Evolutionary conservation across 164 flowering plant genomes (phyloP), one percentile per base, ranked within the genome.

Genomic region (Macadamia tetraphylla): DNA sequence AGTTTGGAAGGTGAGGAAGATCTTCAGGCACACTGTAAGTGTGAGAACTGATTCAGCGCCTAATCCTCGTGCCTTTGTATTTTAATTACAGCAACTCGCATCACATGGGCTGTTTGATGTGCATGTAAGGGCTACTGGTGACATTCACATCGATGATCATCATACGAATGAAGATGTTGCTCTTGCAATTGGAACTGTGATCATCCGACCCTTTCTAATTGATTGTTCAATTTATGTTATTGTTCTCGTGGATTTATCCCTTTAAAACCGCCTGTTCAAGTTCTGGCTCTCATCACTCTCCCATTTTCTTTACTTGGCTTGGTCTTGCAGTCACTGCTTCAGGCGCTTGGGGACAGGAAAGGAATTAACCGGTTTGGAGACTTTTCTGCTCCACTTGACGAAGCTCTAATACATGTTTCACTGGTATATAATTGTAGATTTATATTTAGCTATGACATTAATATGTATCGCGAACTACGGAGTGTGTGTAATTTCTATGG

Each of bases 161-260:
- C 99, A 95, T 70, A 91, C 94, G 9, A 95, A 95, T 75, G 99
- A 95, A 83, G 97, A 95, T 86, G 89, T 95, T 76, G 99, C 96
- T 17, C 99, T 95, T 77, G 91, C 98, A 65, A 83, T 95, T 75
- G 99, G 99, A 78, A 87, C 99, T 67, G 99, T 95, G 29, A 74
- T 30, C 46, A 55, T 63, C 32, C 23, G 32, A 14, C 44, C 14
- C 18, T 31, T 35, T 35, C 40, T 35, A 35, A 35, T 35, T 5
- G 40, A 35, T 35, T 35, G 40, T 35, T 35, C 5, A 35, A 35
- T 2, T 35, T 35, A 35, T 35, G 40, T 35, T 35, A 35, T 35
- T 35, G 40, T 35, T 5, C 5, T 35, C 40, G 5, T 35, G 40
- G 23, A 65, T 35, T 42, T 42, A 11, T 35, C 12, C 46, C 11